Conservation (phyloP, 805 yeast species). For the Hanseniaspora clermontiae region DNA sequence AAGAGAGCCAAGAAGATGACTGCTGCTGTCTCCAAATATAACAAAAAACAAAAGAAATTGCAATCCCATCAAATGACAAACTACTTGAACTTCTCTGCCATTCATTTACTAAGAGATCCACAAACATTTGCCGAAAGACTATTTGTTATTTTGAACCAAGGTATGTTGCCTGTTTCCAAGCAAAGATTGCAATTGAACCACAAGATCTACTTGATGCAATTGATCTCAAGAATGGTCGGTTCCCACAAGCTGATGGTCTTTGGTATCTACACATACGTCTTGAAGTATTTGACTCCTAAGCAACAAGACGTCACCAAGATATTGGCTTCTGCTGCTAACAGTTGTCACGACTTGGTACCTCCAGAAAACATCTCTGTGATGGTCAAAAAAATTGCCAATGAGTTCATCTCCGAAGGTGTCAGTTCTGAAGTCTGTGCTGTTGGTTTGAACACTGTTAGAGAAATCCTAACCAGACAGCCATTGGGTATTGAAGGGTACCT, state of each 20-base stretch:
- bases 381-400: slow-evolving; percentile 88
- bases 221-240: slow-evolving; percentile 81
- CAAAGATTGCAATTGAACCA: slow-evolving; percentile 75
- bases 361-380: slow-evolving; percentile 77
- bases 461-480: slow-evolving; percentile 85
- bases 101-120: slow-evolving; percentile 88
- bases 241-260: slow-evolving; percentile 84
- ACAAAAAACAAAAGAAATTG: slow-evolving; percentile 49
- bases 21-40: slow-evolving; percentile 52
- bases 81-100: slow-evolving; percentile 83
- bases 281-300: slow-evolving; percentile 86
- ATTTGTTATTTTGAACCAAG: slow-evolving; percentile 38
- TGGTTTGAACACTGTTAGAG: slow-evolving; percentile 90
- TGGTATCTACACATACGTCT: slow-evolving; percentile 77
- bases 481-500: slow-evolving; percentile 80
- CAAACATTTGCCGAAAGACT: slow-evolving; percentile 91
- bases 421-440: slow-evolving; percentile 97
- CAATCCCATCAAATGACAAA: slow-evolving; percentile 34
- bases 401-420: slow-evolving; percentile 96
- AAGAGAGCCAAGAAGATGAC: slow-evolving; percentile 74
- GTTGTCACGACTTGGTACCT: slow-evolving; percentile 92
- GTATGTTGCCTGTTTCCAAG: slow-evolving; percentile 54
- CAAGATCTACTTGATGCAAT: slow-evolving; percentile 74
- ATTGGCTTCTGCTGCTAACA: slow-evolving; percentile 94
- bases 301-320: slow-evolving; percentile 89